Evolutionary conservation across 495 filamentous ascomycete species (phyloP), one percentile per base, ranked within the genome.

Genomic region (Bryoglossum gracile): DNA sequence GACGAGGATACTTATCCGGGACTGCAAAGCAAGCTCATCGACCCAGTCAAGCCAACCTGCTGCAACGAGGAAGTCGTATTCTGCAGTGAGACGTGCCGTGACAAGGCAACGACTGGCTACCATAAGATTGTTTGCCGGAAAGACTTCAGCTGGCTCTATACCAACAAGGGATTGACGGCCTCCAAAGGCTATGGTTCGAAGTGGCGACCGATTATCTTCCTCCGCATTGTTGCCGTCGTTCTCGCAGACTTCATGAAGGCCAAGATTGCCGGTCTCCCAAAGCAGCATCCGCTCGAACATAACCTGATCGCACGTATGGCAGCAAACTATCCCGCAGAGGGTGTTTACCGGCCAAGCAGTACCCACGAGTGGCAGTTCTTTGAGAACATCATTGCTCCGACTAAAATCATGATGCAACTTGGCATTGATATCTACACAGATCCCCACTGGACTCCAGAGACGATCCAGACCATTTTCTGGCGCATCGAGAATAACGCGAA

Each of bases 401-500:
- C 38, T 1, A 13, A 34, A 30, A 50, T 55, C 13, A 48, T 59
- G 1, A 23, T 43, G 14, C 9, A 44, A 32, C 45, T 59, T 2
- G 52, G 45, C 0, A 33, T 59, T 16, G 26, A 59, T 30, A 48
- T 55, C 32, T 59, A 55, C 36, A 40, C 42, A 0, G 33, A 30
- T 17, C 0, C 11, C 0, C 10, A 46, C 13, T 59, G 48, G 41
- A 19, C 44, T 0, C 56, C 44, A 0, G 56, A 55, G 44, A 46
- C 55, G 0, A 50, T 59, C 8, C 48, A 55, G 23, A 59, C 56
- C 4, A 54, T 53, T 13, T 43, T 24, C 21, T 53, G 43, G 42
- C 43, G 56, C 6, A 28, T 59, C 4, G 48, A 52, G 13, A 59
- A 59, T 21, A 59, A 59, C 23, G 48, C 53, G 1, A 57, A 50